A percentile compares a stretch with the other conserved stretches of the same genome.
phyloP scores from a whole-genome alignment of 23 red algal genomes.

The Gracilaria domingensis region DNA sequence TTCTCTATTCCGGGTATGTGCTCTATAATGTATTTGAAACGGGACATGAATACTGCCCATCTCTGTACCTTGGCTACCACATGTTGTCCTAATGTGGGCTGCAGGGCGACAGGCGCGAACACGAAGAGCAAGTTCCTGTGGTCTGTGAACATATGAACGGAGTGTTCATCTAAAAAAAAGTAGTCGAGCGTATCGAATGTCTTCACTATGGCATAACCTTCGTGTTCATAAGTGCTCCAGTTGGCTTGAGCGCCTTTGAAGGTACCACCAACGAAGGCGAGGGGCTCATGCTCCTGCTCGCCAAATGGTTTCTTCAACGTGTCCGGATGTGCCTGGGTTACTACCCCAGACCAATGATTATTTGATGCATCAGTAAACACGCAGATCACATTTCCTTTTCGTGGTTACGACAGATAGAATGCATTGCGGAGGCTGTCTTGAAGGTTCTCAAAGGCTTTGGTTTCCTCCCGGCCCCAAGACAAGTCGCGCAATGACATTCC shows the following conservation, averaged over 20 bases:
- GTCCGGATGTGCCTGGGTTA: background rate
- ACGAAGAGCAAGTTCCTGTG: conserved; percentile 35
- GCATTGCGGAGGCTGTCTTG: conserved; percentile 31
- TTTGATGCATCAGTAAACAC: conserved; percentile 27
- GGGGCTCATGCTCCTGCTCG: background rate
- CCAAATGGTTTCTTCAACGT: background rate
- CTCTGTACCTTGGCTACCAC: conserved; percentile 17
- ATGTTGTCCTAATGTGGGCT: conserved; percentile 1
- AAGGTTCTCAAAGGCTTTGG: background rate
- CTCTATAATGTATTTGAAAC: conserved; percentile 27
- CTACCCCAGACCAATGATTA: background rate
- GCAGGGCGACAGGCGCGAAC: conserved; percentile 16
- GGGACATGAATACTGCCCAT: conserved; percentile 23
- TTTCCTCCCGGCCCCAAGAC: background rate
- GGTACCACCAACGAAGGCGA: background rate
- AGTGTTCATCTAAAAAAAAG: background rate
- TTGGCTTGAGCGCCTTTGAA: background rate
- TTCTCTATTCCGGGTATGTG: background rate
- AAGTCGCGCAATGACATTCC: background rate
- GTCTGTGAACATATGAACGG: conserved; percentile 10
- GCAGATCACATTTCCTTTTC: background rate
- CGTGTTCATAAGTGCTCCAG: conserved; percentile 11
- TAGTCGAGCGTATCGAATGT: conserved; percentile 40
- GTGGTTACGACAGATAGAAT: background rate
- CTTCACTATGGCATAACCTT: background rate